phyloP scores from a whole-genome alignment of 768 basidiomycete genomes.

The Daedalea quercina region DNA sequence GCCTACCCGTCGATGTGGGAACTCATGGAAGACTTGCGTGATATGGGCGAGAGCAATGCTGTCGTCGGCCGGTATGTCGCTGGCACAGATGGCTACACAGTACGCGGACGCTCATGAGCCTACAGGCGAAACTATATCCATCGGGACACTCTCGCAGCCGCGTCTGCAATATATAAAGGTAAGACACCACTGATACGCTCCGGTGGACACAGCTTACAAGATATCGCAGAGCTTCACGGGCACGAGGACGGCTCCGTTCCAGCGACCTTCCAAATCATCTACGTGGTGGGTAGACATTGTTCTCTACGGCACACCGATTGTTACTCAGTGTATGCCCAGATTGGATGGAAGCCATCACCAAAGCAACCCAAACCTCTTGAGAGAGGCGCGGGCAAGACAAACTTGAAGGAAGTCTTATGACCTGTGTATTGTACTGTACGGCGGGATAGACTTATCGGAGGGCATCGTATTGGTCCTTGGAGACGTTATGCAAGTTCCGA shows the following conservation, averaged over 20 bases:
- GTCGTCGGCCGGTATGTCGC: constrained; percentile 66
- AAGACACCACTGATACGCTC: constrained; percentile 1
- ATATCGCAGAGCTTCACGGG: constrained; percentile 70
- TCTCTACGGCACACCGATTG: neutral
- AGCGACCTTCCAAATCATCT: constrained; percentile 95
- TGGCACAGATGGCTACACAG: neutral
- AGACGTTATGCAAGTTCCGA: too few relatives aligned
- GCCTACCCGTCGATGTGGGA: constrained; percentile 96
- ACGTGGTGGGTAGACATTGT: constrained; percentile 54
- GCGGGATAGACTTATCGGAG: too few relatives aligned
- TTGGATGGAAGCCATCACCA: constrained; percentile 77
- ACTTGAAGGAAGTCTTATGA: constrained; percentile 54
- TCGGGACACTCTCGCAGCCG: constrained; percentile 85
- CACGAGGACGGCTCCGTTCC: constrained; percentile 78
- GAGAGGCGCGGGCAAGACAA: constrained; percentile 55
- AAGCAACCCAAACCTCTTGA: constrained; percentile 61
- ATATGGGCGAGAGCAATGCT: constrained; percentile 97
- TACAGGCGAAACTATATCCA: constrained; percentile 59
- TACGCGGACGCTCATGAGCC: too few relatives aligned
- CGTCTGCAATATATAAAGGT: constrained; percentile 93
- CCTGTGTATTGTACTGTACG: neutral
- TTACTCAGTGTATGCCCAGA: constrained; percentile 32
- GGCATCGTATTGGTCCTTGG: too few relatives aligned
- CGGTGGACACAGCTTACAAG: neutral
- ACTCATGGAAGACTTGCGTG: constrained; percentile 83